These are phyloP conservation scores for Gentiana dahurica DNA, from an alignment of 257 asterid species.

Conservation along the genomic window DNA sequence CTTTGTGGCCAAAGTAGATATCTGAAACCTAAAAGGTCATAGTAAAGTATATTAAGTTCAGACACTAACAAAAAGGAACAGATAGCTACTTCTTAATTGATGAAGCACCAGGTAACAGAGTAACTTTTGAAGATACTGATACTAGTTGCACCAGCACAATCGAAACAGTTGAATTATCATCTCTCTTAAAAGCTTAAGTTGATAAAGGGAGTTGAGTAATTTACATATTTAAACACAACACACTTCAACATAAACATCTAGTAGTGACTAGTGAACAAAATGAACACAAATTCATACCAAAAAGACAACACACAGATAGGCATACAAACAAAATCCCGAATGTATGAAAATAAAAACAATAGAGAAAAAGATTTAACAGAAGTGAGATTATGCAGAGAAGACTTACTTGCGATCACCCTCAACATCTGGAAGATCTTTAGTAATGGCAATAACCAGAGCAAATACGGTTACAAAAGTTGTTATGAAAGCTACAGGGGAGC, in stretches of 20 bases:
- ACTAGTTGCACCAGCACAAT: neutral
- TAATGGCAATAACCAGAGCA: conserved; percentile 96
- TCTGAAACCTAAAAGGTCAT: conserved; percentile 63
- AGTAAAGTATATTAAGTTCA: conserved; percentile 1
- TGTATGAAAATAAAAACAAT: neutral
- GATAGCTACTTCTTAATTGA: no score
- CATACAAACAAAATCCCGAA: no score
- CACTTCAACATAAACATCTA: no score
- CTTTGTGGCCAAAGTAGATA: conserved; percentile 88
- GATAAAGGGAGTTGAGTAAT: no score
- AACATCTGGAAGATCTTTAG: conserved; percentile 97
- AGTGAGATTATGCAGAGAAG: conserved; percentile 7
- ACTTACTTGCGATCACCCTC: conserved; percentile 99
- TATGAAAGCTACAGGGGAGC: conserved; percentile 96
- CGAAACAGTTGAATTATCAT: neutral
- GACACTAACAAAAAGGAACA: neutral
- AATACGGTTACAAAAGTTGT: conserved; percentile 86
- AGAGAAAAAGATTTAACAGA: neutral
- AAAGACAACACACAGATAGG: no score
- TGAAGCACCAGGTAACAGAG: no score
- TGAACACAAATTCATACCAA: neutral
- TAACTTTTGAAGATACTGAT: neutral
- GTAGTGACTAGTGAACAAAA: neutral
- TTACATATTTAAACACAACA: no score
- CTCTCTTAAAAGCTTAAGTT: no score